Evolutionary conservation across 805 yeast genomes (phyloP), one percentile per base, ranked within the genome.

Genomic region (Candida ortonii): DNA sequence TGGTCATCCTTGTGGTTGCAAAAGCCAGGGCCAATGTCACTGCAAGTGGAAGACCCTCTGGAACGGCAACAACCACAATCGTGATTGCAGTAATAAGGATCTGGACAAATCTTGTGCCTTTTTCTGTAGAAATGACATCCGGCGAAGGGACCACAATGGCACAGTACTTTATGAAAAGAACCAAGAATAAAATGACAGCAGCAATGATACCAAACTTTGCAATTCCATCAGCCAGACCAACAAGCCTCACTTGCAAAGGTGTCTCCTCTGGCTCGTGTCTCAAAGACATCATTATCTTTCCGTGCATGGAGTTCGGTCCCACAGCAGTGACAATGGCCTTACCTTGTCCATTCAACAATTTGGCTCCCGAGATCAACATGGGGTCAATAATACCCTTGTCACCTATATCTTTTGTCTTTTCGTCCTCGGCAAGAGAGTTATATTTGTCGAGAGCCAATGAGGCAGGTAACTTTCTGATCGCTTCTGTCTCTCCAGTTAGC

Each of bases 1-100:
- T 84, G 14, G 95, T 88, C 99, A 93, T 93, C 62, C 97, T 76
- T 7, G 96, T 89, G 2, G 98, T 93, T 2, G 99, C 98, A 67
- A 93, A 93, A 0, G 98, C 98, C 47, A 93, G 68, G 0, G 98
- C 96, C 29, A 93, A 70, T 1, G 99, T 93, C 12, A 93, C 98
- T 2, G 99, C 99, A 37, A 93, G 68, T 1, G 99, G 99, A 38
- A 93, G 72, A 43, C 99, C 99, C 64, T 93, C 99, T 3, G 99
- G 99, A n/a, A 93, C 96, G 0, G 98, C 99, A 32, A 93, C 98
- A 11, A 90, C 98, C 18, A 93, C 79, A 49, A 93, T 74, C 0
- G 98, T 88, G 41, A 93, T 84, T 1, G 97, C 83, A 16, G 93
- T 86, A 52, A 93, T 93, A 41, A 93, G 68, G 37, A 90, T 84